These are phyloP conservation scores for Blepharisma stoltei DNA, from an alignment of 73 alveolate genomes.

Conservation along the genomic window DNA sequence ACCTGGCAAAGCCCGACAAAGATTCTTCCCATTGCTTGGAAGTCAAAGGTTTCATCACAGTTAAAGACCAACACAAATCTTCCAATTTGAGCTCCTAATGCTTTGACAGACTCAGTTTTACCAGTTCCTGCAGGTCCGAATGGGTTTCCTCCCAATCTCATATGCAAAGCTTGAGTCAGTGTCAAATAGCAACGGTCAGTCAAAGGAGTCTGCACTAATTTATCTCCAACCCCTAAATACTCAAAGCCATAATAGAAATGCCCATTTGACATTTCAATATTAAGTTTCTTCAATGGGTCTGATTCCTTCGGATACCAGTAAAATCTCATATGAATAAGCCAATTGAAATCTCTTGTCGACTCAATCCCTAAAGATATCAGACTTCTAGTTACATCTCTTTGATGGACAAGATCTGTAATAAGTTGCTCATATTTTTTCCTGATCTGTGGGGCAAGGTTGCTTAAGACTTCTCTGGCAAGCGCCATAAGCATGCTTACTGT, in stretches of 20 bases:
- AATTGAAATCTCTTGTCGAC: conserved; percentile 81
- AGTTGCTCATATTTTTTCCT: conserved; percentile 98
- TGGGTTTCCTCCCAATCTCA: conserved; percentile 99
- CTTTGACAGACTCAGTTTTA: conserved; percentile 99
- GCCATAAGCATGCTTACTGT: conserved; percentile 68
- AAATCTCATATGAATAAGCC: conserved; percentile 99
- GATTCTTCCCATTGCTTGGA: conserved; percentile 99
- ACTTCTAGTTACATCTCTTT: conserved; percentile 97
- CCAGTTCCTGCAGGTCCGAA: conserved; percentile 99
- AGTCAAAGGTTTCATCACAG: conserved; percentile 99
- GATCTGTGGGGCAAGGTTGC: conserved; percentile 89
- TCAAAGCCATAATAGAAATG: conserved; percentile 98
- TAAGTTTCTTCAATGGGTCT: conserved; percentile 86
- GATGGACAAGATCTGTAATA: conserved; percentile 97
- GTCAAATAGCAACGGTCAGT: conserved; percentile 98
- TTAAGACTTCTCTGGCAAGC: conserved; percentile 95
- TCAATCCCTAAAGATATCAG: conserved; percentile 69
- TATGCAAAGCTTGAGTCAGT: conserved; percentile 93
- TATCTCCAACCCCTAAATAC: conserved; percentile 97
- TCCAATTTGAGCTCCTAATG: conserved; percentile 97
- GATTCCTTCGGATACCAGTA: conserved; percentile 94
- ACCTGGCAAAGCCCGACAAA: conserved; percentile 98
- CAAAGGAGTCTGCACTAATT: conserved; percentile 94
- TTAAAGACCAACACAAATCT: conserved; percentile 97
- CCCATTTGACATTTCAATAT: conserved; percentile 97